Evolutionary conservation across 2,329 filamentous ascomycete genomes (phyloP), one percentile per base, ranked within the genome.

Genomic region (Arachnomyces sp.): DNA sequence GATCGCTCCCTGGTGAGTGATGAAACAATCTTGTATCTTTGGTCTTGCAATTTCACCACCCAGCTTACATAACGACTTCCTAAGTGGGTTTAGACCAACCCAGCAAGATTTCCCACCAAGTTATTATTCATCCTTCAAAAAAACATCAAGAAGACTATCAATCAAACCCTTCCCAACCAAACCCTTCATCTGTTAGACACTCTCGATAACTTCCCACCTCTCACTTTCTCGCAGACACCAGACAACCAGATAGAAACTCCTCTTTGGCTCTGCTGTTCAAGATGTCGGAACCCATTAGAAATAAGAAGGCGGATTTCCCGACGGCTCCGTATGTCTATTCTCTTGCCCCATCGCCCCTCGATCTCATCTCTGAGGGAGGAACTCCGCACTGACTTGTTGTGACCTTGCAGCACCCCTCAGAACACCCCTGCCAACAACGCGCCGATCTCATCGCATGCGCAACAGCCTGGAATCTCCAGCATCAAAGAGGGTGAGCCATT

Each of bases 361-460:
- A 34, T 30, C 12, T 32, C n/a, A 32, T 32, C 5, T 32, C n/a
- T 12, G 4, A 4, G 12, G n/a, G 12, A 14, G 31, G n/a, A 14
- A 32, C n/a, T 16, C n/a, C 31, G 15, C n/a, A 16, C 15, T 32
- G 31, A 32, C n/a, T 32, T 32, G n/a, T n/a, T n/a, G 31, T 32
- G 16, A 14, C 31, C 33, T 56, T 55, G 61, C 66, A 96, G 92
- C 59, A 98, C 92, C 60, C 92, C 92, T 60, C 92, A 98, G 71
- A 98, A 98, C 74, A 98, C 92, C 42, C 92, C 92, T 53, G 84
- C 87, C 52, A 88, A 81, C 70, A 89, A 90, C 72, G 92, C 93
- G 53, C 92, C 92, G 51, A 96, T 98, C 69, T 94, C 89, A 39
- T 96, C 90, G 48, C 90, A 92, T 68, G 92, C 93, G 54, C 88